Evolutionary conservation across 495 filamentous ascomycete genomes (phyloP).

Genomic region (Aspergillus mulundensis): DNA sequence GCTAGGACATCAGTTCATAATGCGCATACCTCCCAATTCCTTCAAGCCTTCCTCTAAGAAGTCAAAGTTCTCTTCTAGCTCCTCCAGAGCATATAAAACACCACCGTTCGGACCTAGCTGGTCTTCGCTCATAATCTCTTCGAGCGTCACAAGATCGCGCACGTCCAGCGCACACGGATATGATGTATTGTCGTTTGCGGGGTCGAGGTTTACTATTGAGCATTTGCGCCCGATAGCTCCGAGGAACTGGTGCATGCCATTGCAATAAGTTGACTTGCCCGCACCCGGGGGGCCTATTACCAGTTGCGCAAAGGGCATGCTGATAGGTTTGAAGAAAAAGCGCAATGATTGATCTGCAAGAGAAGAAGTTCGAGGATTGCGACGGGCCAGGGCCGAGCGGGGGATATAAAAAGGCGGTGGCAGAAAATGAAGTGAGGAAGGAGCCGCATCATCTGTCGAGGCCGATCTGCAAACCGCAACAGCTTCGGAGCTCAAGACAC

Average conservation of each 20-base stretch:
- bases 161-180: constrained; percentile 84
- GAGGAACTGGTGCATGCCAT: constrained; percentile 99
- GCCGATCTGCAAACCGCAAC: constrained; percentile 17
- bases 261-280: constrained; percentile 95
- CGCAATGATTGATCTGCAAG: neutral
- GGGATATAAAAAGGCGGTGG: constrained; percentile 29
- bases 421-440: constrained; percentile 31
- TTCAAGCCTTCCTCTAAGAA: constrained; percentile 80
- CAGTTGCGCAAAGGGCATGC: constrained; percentile 67
- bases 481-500: constrained; percentile 3
- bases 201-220: constrained; percentile 93
- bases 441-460: constrained; percentile 27
- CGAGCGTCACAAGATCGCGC: constrained; percentile 78
- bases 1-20: constrained; percentile 10
- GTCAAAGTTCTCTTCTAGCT: constrained; percentile 86
- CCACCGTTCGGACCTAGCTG: constrained; percentile 89
- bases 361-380: neutral
- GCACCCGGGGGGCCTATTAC: constrained; percentile 90
- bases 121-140: constrained; percentile 94
- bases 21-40: constrained; percentile 54
- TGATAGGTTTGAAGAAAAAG: neutral
- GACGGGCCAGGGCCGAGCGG: constrained; percentile 28
- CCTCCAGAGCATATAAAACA: constrained; percentile 88
- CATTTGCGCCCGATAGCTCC: constrained; percentile 89
- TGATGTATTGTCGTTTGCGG: constrained; percentile 75